Base-by-base conservation (phyloP, 2,329 filamentous ascomycete genomes). In the Venturia nashicola region DNA sequence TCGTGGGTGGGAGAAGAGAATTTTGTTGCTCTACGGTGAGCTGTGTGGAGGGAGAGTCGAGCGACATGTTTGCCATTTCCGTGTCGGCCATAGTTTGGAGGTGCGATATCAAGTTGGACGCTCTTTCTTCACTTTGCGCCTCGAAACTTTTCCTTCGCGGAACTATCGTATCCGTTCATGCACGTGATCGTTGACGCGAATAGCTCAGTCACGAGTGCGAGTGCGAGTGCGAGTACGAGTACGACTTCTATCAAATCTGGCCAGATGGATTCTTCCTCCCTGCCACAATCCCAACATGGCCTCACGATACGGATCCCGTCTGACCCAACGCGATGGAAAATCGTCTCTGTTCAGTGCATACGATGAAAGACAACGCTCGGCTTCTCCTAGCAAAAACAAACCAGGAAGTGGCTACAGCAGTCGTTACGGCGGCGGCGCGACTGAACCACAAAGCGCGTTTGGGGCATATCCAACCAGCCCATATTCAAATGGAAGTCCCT, bases 331-430 rank as follows among this genome's bases (percentile, higher is more conserved):
- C 54, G 69, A 71, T 62, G 65, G 69, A 44, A 68, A 69, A 51
- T 68, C 74, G 67, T 71, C 75, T 69, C 74, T 77, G 69, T 77
- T 77, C 71, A 70, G 68, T 67, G 68, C 68, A 64, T 76, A 76
- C 69, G 72, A 75, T 67, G 72, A 72, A 64, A 67, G 67, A 64
- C 72, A 63, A 32, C 51, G 64, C 39, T 76, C 74, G 43, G 72
- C 72, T 67, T 75, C 73, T 12, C 75, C 75, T 67, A 61, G 67
- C 40, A 72, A 71, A 62, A 54, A 44, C 39, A 27, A 27, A 66
- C 67, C 62, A 71, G 69, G 61, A 57, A 46, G 16, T 61, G 44
- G 27, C 42, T 69, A 40, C 39, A 39, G 68, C 48, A 66, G 64
- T 23, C 66, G 69, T 27, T 72, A 72, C 57, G 70, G 70, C 9